Evolutionary conservation across 1,284 basidiomycete genomes (phyloP), one percentile per base, ranked within the genome.

Genomic region (Sanguinoderma infundibulare): DNA sequence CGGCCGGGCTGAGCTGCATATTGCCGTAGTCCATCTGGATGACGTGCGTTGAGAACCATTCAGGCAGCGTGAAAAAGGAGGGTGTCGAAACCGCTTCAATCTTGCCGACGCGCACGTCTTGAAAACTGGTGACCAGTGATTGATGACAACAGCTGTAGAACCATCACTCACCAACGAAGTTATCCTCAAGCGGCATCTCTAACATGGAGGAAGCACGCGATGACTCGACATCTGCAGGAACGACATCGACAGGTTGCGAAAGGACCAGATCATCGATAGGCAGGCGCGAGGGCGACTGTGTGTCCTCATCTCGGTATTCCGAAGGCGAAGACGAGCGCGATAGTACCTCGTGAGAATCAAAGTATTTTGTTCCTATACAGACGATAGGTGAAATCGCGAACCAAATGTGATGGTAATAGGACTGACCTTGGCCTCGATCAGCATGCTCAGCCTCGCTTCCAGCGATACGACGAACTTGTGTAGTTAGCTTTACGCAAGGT

Each of bases 171-270:
- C 87, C 81, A 65, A 75, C 74, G 12, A 71, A 65, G 24, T 83
- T 82, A 40, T 74, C 74, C 2, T 80, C 70, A 9, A 70, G 67
- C 20, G 72, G 74, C 46, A 73, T 67, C 65, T 80, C 79, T 46
- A 84, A 65, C 12, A 81, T 76, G 6, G 85, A 87, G 0, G 83
- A 84, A 9, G 81, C 79, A 39, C 82, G 74, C 9, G 83, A 86
- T 22, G 85, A 87, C 57, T 82, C 79, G 2, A 90, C 79, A 67
- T 92, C 90, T 69, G 90, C 89, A 0, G 89, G 87, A 14, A 91
- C 76, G 30, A 77, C 79, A 7, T 73, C 71, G 0, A 66, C 53
- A 1, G 77, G 74, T 30, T 70, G 69, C n/a, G 67, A 66, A 10
- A 70, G 66, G 22, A 63, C 64, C 56, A 64, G 57, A 49, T 68